Base-by-base conservation (phyloP, 2,329 filamentous ascomycete species). In the Kalmusia sp. region DNA sequence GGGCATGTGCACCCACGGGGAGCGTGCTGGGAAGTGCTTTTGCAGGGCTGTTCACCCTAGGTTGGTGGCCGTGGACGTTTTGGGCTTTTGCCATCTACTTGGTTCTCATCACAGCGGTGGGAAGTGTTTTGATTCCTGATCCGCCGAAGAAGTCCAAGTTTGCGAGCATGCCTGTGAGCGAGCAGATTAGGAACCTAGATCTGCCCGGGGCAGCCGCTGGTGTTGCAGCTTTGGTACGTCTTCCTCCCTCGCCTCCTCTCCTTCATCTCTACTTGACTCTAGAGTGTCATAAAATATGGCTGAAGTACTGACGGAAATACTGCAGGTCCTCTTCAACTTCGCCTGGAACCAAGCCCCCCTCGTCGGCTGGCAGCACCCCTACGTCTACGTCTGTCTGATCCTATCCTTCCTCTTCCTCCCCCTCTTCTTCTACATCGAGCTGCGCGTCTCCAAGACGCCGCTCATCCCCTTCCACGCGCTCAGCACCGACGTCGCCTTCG, bases 271-370 rank as follows among this genome's bases (percentile, higher is more conserved):
- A n/a, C n/a, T n/a, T n/a, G n/a, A n/a, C n/a, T n/a, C n/a, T n/a
- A n/a, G n/a, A n/a, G n/a, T n/a, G n/a, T n/a, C n/a, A n/a, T n/a
- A n/a, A n/a, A n/a, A n/a, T n/a, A n/a, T n/a, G n/a, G n/a, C 6
- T 28, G 6, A 6, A 31, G 12, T 27, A 14, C 9, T 45, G 11
- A 17, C 15, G n/a, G 15, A 2, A 14, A 28, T 12, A 7, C 6
- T 7, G 19, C 19, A 45, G 40, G 25, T 87, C 0, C 75, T 90
- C 15, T 79, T 89, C 71, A 88, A 88, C 65, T 84, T 89, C 60
- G 83, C 86, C 0, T 88, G 85, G 84, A 89, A 87, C 53, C 85
- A 89, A 64, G 86, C 83, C 0, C 80, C 84, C 0, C 76, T 84
- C 0, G 82, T 79, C 1, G 84, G 85, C 1, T 89, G 87, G 87